Base-by-base conservation (phyloP, 108 stramenopile species). In the Cylindrotheca fusiformis region DNA sequence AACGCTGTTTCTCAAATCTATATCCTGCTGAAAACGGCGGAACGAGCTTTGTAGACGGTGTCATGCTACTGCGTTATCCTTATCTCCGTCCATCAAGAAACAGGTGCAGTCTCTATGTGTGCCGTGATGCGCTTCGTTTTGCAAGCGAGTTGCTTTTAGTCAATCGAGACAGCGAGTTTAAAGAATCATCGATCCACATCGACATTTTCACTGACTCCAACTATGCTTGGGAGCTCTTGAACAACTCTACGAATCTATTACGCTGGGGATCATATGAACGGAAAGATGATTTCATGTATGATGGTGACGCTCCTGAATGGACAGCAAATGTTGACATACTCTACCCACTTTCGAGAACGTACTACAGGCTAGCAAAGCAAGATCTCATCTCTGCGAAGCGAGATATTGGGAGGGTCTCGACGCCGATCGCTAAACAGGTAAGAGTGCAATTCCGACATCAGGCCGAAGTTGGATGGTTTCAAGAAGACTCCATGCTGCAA, bases 151-250 rank as follows among this genome's bases (percentile, higher is more conserved):
- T 68, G 19, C 22, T 84, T 33, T 52, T 60, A 32, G 23, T 24
- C 8, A 50, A 52, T 25, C 20, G 18, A 5, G 52, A 45, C 10
- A n/a, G 44, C 2, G 58, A 66, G 6, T 32, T 67, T 6, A 31
- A 52, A 19, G 64, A 66, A 3, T 28, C 22, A 0, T 31, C 48
- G 24, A 71, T 76, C 21, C 62, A 71, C 32, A 47, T 80, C 18
- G 67, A 60, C 22, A 49, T 84, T 3, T 71, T 64, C 33, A 80
- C 76, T 14, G 79, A 84, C 47, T 80, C 79, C 3, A 69, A 67
- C 8, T 84, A 78, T 46, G 73, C 65, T 10, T 71, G 73, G 69
- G 76, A 80, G 29, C 25, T 80, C 19, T 44, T 72, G 2, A 55
- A 60, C 25, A 58, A 78, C 52, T 50, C 32, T 46, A 54, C 58